Base-by-base conservation (phyloP, 1,139 yeast genomes). In the Magnusiomyces clavatus region DNA sequence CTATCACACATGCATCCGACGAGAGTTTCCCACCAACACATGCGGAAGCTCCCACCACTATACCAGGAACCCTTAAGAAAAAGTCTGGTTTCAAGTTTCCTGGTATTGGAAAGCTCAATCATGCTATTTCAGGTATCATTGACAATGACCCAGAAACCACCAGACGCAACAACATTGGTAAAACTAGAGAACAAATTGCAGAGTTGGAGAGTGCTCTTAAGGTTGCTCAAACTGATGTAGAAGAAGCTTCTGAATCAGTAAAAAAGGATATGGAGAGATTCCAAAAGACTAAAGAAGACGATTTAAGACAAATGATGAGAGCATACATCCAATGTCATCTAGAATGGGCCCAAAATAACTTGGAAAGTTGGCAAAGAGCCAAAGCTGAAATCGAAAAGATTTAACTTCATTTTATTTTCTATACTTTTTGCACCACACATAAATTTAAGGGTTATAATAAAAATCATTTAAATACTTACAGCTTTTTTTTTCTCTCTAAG, bases 321-420 rank as follows among this genome's bases (percentile, higher is more conserved):
- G 76, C 79, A 31, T 83, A 82, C 61, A 77, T 82, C 53, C 70
- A 77, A 45, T 77, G 80, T 54, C 75, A 84, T 47, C 69, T 81
- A 40, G 81, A 77, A 54, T 84, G 90, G 89, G 86, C 87, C 3
- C 75, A 74, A 60, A 81, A 81, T 68, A 83, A 83, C 62, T 68
- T 81, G 49, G 88, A 83, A 59, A 75, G 80, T 49, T 84, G 92
- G 92, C 82, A 81, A 60, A 89, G 83, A 56, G 81, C 84, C 12
- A 74, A 73, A 50, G 59, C 57, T 3, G 66, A 66, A 49, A 64
- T 66, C 31, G 58, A 3, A 82, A 82, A 59, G 74, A 75, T 52
- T 41, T 51, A 46, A 45, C 8, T 10, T 8, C 8, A 5, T 24
- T 24, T 24, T 24, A 8, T 24, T 24, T 24, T 24, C 8, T 4